phyloP scores from a whole-genome alignment of 805 yeast genomes.

The Candida arabinofermentans region DNA sequence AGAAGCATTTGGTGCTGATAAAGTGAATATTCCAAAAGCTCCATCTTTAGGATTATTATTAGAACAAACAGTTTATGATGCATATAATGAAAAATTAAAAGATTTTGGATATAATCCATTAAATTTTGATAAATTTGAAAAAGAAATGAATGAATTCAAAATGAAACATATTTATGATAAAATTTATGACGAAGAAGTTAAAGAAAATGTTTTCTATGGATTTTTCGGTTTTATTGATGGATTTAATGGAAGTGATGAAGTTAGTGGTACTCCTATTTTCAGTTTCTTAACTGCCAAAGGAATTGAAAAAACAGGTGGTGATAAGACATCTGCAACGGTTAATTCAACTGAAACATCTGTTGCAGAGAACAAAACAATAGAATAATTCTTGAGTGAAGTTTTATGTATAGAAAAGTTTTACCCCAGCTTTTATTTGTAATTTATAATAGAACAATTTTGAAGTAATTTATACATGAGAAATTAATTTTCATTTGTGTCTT shows the following conservation, averaged over 20 bases:
- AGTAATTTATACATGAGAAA: no score
- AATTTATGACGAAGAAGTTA: slow-evolving; percentile 84
- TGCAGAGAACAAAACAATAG: background rate
- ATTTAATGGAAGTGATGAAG: slow-evolving; percentile 51
- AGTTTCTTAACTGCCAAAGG: slow-evolving; percentile 53
- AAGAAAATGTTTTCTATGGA: slow-evolving; percentile 84
- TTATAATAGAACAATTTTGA: no score
- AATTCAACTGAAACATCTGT: background rate
- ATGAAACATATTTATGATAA: slow-evolving; percentile 86
- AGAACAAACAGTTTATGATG: slow-evolving; percentile 89
- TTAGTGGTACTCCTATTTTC: slow-evolving; percentile 52
- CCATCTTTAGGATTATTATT: slow-evolving; percentile 91
- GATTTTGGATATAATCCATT: slow-evolving; percentile 76
- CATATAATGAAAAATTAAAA: slow-evolving; percentile 67
- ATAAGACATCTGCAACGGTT: background rate
- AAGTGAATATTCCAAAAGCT: slow-evolving; percentile 92
- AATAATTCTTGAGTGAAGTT: no score
- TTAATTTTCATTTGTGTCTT: no score
- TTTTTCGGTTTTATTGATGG: slow-evolving; percentile 89
- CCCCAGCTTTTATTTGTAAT: no score
- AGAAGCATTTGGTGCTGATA: slow-evolving; percentile 70
- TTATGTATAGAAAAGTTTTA: no score
- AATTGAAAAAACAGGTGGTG: slow-evolving; percentile 25
- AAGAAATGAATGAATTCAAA: slow-evolving; percentile 81
- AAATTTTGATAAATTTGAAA: slow-evolving; percentile 59